Percentiles rank a stretch among this genome's conserved stretches.
Evolutionary conservation across 306 rosid genomes (phyloP).

Genomic region (Luffa acutangula): DNA sequence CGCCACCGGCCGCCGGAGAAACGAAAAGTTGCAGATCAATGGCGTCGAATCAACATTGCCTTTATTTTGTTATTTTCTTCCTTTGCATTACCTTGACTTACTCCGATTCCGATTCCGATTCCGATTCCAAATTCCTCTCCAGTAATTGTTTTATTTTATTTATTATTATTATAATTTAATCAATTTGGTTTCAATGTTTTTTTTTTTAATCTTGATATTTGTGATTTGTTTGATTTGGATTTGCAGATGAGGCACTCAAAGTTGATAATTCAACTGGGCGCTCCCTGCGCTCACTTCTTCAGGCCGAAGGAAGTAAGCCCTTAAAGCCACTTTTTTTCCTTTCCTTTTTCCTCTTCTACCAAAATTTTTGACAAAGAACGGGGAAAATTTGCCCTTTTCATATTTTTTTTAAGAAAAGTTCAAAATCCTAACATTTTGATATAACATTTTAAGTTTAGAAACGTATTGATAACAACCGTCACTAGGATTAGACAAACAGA

Average conservation of each 20-base stretch:
- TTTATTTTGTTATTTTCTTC: conserved; percentile 22
- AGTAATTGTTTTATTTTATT: conserved; percentile 21
- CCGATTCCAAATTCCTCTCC: conserved; percentile 43
- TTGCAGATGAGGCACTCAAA: conserved; percentile 38
- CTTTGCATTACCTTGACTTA: conserved; percentile 31
- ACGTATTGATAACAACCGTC: too few species aligned
- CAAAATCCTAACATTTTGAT: too few species aligned
- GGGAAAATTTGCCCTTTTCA: too few species aligned
- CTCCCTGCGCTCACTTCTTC: conserved; percentile 42
- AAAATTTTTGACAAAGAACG: too few species aligned
- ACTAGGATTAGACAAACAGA: too few species aligned
- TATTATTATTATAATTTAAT: too few species aligned
- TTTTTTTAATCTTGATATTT: neutral
- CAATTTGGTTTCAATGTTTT: neutral
- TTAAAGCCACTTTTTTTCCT: neutral
- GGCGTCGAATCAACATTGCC: conserved; percentile 35
- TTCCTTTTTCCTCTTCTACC: neutral
- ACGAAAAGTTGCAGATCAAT: conserved; percentile 6
- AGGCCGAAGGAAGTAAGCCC: conserved; percentile 45
- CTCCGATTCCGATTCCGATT: conserved; percentile 33
- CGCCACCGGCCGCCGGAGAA: conserved; percentile 4
- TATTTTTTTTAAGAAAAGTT: too few species aligned
- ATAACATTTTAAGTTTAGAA: too few species aligned
- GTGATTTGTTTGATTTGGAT: neutral
- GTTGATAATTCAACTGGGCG: conserved; percentile 33